Evolutionary conservation across 371 early-diverging fungal genomes (phyloP).

Genomic region (Mortierella sp.): DNA sequence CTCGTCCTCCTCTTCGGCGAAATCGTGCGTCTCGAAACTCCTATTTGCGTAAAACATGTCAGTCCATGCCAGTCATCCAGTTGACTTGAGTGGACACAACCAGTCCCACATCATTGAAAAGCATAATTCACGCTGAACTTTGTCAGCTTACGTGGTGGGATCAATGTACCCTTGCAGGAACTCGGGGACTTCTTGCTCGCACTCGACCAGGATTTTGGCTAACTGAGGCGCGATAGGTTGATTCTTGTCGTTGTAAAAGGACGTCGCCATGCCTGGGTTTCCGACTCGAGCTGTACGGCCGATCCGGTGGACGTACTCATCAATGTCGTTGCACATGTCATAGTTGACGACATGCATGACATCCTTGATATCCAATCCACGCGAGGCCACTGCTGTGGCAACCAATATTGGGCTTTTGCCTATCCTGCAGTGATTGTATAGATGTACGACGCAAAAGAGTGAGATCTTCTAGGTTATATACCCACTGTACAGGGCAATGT

Average conservation of each 20-base stretch:
- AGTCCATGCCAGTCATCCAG: not conserved
- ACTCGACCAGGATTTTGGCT: slow-evolving; percentile 80
- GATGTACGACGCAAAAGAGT: too few relatives aligned
- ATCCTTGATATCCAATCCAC: slow-evolving; percentile 91
- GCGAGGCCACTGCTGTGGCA: slow-evolving; percentile 93
- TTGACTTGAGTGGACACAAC: not conserved
- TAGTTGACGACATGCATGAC: slow-evolving; percentile 90
- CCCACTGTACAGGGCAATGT: too few relatives aligned
- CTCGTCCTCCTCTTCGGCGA: not conserved
- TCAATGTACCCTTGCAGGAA: slow-evolving; percentile 66
- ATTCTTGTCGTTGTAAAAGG: slow-evolving; percentile 74
- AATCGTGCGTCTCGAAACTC: not conserved
- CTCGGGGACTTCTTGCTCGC: slow-evolving; percentile 84
- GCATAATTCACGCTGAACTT: too few relatives aligned
- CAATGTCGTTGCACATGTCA: slow-evolving; percentile 81
- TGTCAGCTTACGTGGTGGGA: slow-evolving; percentile 54
- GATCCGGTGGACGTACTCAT: slow-evolving; percentile 89
- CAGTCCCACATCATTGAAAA: not conserved
- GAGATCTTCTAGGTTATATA: too few relatives aligned
- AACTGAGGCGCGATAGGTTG: slow-evolving; percentile 68
- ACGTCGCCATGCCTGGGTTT: slow-evolving; percentile 75
- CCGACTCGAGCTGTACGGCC: slow-evolving; percentile 66
- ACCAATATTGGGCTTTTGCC: slow-evolving; percentile 85
- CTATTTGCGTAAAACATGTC: not conserved
- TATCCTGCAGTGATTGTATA: slow-evolving; percentile 4